Conservation (phyloP, 2,329 filamentous ascomycete species). For the Orbilia oligospora region DNA sequence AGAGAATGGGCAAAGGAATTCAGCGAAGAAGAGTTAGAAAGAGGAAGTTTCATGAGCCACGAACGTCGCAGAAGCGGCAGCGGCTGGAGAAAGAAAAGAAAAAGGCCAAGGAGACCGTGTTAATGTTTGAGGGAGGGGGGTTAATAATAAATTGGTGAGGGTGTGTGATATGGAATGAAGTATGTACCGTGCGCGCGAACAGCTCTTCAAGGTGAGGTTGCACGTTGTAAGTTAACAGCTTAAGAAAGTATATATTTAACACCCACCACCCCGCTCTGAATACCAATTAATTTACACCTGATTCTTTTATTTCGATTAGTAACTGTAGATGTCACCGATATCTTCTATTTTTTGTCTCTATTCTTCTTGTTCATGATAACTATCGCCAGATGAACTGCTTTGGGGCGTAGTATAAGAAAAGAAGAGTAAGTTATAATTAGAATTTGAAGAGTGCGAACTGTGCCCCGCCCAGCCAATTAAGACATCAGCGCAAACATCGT, state of each 20-base stretch:
- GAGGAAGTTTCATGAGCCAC: slow-evolving; percentile 29
- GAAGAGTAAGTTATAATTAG: slow-evolving; percentile 20
- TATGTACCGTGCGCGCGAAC: not conserved
- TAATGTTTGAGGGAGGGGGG: not conserved
- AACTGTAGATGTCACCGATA: not conserved
- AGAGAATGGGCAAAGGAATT: slow-evolving; percentile 7
- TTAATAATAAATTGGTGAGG: no score
- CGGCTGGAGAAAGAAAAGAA: not conserved
- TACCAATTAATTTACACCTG: no score
- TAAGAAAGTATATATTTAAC: not conserved
- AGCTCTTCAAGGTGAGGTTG: no score
- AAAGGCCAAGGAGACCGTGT: not conserved
- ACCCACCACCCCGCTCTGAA: not conserved
- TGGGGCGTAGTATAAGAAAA: no score
- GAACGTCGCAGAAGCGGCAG: slow-evolving; percentile 15
- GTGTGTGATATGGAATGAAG: slow-evolving; percentile 23
- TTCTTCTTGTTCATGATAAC: not conserved
- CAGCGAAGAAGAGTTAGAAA: slow-evolving; percentile 4
- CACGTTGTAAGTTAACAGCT: no score
- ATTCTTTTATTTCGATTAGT: no score
- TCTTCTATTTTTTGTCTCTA: not conserved
- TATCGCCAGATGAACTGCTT: no score
- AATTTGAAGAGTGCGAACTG: not conserved
- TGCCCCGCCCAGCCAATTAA: slow-evolving; percentile 15
- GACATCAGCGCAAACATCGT: slow-evolving; percentile 23